phyloP scores from a whole-genome alignment of 352 stramenopile species.

The Peronospora destructor region DNA sequence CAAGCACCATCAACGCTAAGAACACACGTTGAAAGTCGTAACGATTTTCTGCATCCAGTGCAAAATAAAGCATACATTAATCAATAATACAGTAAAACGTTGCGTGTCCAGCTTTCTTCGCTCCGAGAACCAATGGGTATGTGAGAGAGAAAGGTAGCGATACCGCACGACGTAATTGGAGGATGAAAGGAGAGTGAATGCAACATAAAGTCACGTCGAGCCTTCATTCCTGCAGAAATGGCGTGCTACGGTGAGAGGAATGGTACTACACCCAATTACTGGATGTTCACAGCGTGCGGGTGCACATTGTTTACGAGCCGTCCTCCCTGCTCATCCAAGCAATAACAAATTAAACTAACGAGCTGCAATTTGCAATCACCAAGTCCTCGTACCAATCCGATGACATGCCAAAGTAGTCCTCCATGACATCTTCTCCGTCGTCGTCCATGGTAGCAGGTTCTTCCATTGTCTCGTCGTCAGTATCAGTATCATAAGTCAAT shows the following conservation, averaged over 20 bases:
- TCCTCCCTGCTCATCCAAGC: constrained; percentile 36
- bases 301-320: constrained; percentile 33
- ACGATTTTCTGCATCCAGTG: constrained; percentile 12
- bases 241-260: constrained; percentile 19
- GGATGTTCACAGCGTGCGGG: constrained; percentile 6
- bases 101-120: constrained; percentile 4
- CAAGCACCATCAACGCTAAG: too few relatives aligned
- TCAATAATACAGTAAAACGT: constrained; percentile 22
- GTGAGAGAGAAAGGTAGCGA: constrained; percentile 13
- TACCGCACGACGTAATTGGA: constrained; percentile 21
- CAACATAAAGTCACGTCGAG: constrained; percentile 9
- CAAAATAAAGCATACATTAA: constrained; percentile 33
- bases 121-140: constrained; percentile 7
- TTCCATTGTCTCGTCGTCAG: constrained; percentile 82
- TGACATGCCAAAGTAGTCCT: constrained; percentile 85
- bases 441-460: constrained; percentile 58
- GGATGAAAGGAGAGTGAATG: not conserved
- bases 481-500: constrained; percentile 50
- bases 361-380: not conserved
- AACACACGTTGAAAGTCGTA: too few relatives aligned
- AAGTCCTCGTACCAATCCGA: constrained; percentile 57
- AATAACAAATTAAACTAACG: not conserved
- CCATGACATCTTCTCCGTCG: constrained; percentile 68
- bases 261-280: constrained; percentile 4
- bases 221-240: constrained; percentile 17